Conservation (phyloP, 1,284 basidiomycete species). For the Sanghuangporus baumii region DNA sequence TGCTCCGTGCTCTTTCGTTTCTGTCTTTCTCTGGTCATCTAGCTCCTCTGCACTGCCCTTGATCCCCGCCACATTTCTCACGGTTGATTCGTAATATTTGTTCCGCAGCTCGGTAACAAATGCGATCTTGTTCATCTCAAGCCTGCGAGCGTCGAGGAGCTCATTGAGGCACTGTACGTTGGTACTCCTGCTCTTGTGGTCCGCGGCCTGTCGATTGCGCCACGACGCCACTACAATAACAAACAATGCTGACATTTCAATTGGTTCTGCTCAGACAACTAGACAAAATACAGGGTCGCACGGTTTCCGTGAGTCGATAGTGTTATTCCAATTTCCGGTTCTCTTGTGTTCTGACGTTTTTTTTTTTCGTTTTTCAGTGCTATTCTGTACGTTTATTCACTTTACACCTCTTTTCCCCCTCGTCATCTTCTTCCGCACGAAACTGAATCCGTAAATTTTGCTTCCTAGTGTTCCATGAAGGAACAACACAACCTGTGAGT, state of each 20-base stretch:
- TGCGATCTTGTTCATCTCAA: slow-evolving; percentile 80
- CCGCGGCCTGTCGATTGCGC: neutral
- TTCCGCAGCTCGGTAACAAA: slow-evolving; percentile 84
- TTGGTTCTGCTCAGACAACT: slow-evolving; percentile 48
- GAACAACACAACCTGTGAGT: slow-evolving; percentile 86
- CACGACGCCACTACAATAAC: neutral
- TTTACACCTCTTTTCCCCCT: slow-evolving; percentile 18
- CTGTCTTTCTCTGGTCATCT: neutral
- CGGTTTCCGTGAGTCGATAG: slow-evolving; percentile 69
- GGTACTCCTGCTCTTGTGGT: slow-evolving; percentile 6
- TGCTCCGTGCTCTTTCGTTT: neutral
- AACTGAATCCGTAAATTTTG: slow-evolving; percentile 19
- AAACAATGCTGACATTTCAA: neutral
- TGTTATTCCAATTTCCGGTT: neutral
- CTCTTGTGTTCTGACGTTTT: slow-evolving; percentile 14
- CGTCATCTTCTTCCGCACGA: neutral
- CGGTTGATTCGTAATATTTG: neutral
- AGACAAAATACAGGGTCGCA: slow-evolving; percentile 76
- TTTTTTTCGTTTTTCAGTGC: slow-evolving; percentile 42
- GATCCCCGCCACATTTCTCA: neutral
- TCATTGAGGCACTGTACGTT: slow-evolving; percentile 76
- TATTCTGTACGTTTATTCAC: slow-evolving; percentile 56
- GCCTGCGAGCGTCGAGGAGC: slow-evolving; percentile 79
- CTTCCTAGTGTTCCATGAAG: slow-evolving; percentile 81
- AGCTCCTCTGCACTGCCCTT: neutral